Percentiles rank a stretch among this genome's conserved stretches.
phyloP scores from a whole-genome alignment of 495 filamentous ascomycete genomes.

The Tricharina praecox region DNA sequence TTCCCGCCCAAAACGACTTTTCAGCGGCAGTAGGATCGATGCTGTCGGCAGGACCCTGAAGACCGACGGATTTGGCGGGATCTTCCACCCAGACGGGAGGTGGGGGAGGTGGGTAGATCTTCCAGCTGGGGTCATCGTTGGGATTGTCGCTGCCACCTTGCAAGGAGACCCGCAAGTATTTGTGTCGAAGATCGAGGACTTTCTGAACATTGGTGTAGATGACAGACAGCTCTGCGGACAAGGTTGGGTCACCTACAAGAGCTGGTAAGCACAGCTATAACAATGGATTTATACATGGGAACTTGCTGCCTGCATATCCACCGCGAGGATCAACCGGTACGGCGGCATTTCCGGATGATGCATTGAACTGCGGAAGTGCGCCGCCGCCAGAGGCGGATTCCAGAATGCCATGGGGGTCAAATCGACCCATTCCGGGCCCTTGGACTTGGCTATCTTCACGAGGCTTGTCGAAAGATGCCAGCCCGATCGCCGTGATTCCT shows the following conservation, averaged over 20 bases:
- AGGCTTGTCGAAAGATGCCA: slow-evolving; percentile 18
- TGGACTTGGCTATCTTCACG: slow-evolving; percentile 15
- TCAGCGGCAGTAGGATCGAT: background rate
- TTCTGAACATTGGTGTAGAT: slow-evolving; percentile 81
- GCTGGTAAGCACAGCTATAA: slow-evolving; percentile 1
- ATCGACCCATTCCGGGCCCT: slow-evolving; percentile 15
- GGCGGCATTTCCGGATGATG: background rate
- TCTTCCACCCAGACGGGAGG: slow-evolving; percentile 76
- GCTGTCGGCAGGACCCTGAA: background rate
- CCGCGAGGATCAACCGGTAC: background rate
- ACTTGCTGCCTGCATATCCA: slow-evolving; percentile 3
- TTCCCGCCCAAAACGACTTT: slow-evolving; percentile 10
- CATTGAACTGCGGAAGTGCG: background rate
- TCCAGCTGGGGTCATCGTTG: slow-evolving; percentile 66
- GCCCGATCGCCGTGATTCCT: slow-evolving; percentile 5
- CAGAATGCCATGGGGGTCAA: slow-evolving; percentile 22
- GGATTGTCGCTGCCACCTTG: slow-evolving; percentile 70
- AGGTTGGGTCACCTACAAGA: slow-evolving; percentile 40
- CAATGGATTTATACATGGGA: background rate
- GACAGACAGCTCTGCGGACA: slow-evolving; percentile 61
- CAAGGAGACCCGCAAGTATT: slow-evolving; percentile 74
- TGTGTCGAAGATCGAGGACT: slow-evolving; percentile 67
- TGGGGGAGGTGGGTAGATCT: slow-evolving; percentile 77
- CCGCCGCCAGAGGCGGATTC: too few species aligned
- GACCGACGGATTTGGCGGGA: slow-evolving; percentile 2